These are phyloP conservation scores for Ammopiptanthus mongolicus DNA, from an alignment of 306 rosid genomes.

Conservation along the genomic window DNA sequence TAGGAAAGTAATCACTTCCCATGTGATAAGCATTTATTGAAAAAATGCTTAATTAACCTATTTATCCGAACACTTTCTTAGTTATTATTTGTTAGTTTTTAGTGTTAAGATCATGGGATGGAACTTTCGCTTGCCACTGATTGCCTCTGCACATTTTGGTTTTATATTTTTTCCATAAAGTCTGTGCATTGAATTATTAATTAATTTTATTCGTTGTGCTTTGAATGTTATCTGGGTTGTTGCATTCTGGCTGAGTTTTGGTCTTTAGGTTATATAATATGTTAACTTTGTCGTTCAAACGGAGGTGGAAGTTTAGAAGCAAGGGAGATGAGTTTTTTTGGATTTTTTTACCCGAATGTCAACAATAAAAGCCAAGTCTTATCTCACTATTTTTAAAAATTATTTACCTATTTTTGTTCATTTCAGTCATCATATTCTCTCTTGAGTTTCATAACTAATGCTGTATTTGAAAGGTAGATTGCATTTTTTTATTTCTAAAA, in stretches of 20 bases:
- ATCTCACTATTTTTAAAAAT: neutral
- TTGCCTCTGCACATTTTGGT: neutral
- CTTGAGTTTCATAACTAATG: neutral
- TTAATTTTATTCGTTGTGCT: neutral
- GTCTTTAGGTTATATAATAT: neutral
- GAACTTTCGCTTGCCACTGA: neutral
- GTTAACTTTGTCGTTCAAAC: neutral
- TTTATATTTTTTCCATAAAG: neutral
- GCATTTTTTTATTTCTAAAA: neutral
- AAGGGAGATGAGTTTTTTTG: neutral
- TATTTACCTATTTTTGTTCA: neutral
- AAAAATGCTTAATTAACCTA: no score
- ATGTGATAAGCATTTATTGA: no score
- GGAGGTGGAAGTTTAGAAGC: neutral
- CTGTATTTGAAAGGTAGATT: neutral
- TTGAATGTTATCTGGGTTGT: neutral
- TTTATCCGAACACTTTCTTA: neutral
- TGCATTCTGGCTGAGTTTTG: neutral
- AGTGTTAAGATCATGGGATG: neutral
- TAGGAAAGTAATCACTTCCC: no score
- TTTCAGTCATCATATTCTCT: no score
- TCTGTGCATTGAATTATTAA: neutral
- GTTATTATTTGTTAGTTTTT: neutral
- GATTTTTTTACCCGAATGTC: no score
- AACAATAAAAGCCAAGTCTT: neutral